Base-by-base conservation (phyloP, 192 early-diverging fungal genomes). In the Gaertneriomyces sp. region DNA sequence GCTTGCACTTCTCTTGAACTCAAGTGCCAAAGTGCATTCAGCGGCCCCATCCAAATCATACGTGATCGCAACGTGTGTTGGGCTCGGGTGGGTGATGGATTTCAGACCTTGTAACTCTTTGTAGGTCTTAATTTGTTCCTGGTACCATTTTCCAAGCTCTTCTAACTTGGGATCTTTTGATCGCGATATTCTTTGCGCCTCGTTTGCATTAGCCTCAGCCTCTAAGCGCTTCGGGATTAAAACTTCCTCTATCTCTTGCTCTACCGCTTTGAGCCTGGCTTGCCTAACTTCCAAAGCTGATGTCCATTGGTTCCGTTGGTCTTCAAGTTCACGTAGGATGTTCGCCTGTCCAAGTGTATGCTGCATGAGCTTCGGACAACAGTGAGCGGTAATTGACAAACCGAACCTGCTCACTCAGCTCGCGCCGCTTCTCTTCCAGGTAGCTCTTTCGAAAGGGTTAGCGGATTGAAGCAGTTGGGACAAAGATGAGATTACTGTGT, bases 121-220 rank as follows among this genome's bases (percentile, higher is more conserved):
- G 49, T 65, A 41, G 11, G 65, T 39, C 6, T 17, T 4, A 6
- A 40, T 64, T 38, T 64, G 62, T 38, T 64, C 63, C 4, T 45
- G 40, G 54, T 70, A 70, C 63, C 62, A 71, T 65, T 47, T 45
- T 11, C 70, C 70, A 7, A 71, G 70, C 61, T 71, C 63, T 42
- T 71, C 70, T 42, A 65, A 33, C 46, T 71, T 49, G 42, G 70
- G 70, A 46, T 71, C 70, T 60, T 57, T 65, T 25, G 54, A 59
- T 41, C 52, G 19, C 1, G 70, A 43, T 10, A 64, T 64, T 5
- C 56, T n/a, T 12, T 41, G 7, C 16, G 70, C 63, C 54, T 71
- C 62, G 3, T 52, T 49, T 1, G 70, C 62, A 42, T 38, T 42
- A 8, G 70, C 58, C n/a, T 71, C 70, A 7, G 70, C 62, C 12